Evolutionary conservation across 1,284 basidiomycete species (phyloP).

Genomic region (Lentinula novae-zelandiae): DNA sequence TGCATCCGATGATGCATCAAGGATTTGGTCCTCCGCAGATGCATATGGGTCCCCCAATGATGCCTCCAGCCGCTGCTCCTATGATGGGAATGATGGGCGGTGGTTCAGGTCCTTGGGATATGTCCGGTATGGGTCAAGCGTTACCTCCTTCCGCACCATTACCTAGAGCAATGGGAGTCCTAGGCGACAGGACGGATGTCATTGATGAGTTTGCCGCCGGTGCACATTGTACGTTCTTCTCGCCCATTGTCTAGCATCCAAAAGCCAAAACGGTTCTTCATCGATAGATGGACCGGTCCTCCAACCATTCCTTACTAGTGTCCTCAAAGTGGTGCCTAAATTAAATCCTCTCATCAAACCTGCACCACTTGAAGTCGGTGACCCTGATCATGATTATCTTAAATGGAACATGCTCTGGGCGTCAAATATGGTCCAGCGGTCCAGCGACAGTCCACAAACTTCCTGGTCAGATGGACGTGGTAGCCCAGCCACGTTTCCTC

Average conservation of each 20-base stretch:
- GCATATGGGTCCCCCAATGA: neutral
- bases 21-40: neutral
- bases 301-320: conserved; percentile 50
- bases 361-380: conserved; percentile 49
- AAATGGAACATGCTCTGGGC: conserved; percentile 75
- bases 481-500: conserved; percentile 74
- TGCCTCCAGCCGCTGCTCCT: neutral
- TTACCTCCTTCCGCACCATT: neutral
- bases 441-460: conserved; percentile 49
- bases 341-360: conserved; percentile 51
- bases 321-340: conserved; percentile 35
- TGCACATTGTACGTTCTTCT: conserved; percentile 7
- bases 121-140: conserved; percentile 4
- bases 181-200: conserved; percentile 5
- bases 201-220: conserved; percentile 5
- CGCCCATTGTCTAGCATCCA: neutral
- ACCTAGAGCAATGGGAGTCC: conserved; percentile 3
- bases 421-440: conserved; percentile 57
- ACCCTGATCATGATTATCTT: conserved; percentile 44
- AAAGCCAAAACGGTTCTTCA: neutral
- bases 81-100: neutral
- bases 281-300: conserved; percentile 66
- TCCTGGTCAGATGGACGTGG: conserved; percentile 67
- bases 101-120: neutral
- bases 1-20: neutral